Base-by-base conservation (phyloP, 805 yeast genomes). In the Sugiyamaella marilandica region DNA sequence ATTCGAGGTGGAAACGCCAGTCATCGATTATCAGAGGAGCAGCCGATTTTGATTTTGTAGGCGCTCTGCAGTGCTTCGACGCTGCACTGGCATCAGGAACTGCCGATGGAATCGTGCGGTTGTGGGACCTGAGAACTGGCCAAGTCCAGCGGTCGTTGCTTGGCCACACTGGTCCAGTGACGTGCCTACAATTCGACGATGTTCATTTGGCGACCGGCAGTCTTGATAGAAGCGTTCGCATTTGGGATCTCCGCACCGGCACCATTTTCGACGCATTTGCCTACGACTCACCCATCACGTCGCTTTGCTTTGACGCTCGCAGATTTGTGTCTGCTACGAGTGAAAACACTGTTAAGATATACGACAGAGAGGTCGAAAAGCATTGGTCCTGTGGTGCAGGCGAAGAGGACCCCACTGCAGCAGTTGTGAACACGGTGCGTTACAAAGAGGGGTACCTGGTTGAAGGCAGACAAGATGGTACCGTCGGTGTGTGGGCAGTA, bases 41-140 rank as follows among this genome's bases (percentile, higher is more conserved):
- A 7, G 47, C 34, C 13, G 47, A 47, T 16, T 18, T 26, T 26
- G 58, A 52, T 14, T 78, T 80, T 54, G 78, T 85, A 43, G 84
- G 87, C 0, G 83, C 87, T 0, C 64, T 85, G 33, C 91, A 85
- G 65, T 81, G 85, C 54, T 81, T 74, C 61, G 88, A 84, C 61
- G 87, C 88, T 0, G 92, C 91, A 0, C 69, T 85, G 57, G 92
- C 92, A 0, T 80, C 89, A 0, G 94, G 92, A 48, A 82, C 90
- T 0, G 80, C 81, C 14, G 92, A 85, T 66, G 92, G 92, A 1
- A 65, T 82, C 5, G 88, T 85, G 1, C 69, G 94, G 50, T 69
- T 85, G 19, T 85, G 92, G 91, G 94, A 85, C 68, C 66, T 85
- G 55, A 74, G 94, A 61, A 73, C 81, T 21, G 89, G 89, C 2